Conservation (phyloP, 176 grass and related monocot species). For the Carex kokanica region DNA sequence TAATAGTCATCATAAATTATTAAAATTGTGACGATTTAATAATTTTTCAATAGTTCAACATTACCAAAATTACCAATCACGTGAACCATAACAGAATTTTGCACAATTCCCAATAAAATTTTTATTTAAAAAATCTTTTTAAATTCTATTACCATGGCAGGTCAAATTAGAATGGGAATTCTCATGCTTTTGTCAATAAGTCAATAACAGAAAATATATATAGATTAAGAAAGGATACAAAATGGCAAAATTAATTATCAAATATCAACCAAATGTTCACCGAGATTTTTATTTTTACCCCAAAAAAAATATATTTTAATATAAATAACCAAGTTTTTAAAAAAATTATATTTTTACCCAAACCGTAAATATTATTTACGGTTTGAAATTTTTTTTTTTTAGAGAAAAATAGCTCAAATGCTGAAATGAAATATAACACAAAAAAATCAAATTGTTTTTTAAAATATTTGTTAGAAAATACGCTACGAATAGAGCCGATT, state of each 20-base stretch:
- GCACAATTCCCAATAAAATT: neutral
- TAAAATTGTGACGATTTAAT: neutral
- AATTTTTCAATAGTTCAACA: neutral
- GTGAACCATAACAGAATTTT: neutral
- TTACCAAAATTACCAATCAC: neutral
- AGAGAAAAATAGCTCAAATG: too few species aligned
- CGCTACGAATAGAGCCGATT: too few species aligned
- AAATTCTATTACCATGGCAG: neutral
- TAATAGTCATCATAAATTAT: neutral
- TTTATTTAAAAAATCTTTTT: neutral
- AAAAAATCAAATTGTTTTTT: too few species aligned
- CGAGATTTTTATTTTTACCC: too few species aligned
- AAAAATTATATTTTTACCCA: too few species aligned
- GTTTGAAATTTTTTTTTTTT: too few species aligned
- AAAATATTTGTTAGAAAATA: too few species aligned
- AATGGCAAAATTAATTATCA: constrained; percentile 12
- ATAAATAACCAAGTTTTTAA: too few species aligned
- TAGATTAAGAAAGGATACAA: constrained; percentile 2
- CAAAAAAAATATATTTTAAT: too few species aligned
- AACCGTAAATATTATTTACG: too few species aligned
- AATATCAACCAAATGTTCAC: neutral
- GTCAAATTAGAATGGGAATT: neutral
- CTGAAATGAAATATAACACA: too few species aligned
- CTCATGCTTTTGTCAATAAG: neutral
- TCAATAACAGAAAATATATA: neutral